Conservation (phyloP, 306 rosid species). For the Begonia masoniana region DNA sequence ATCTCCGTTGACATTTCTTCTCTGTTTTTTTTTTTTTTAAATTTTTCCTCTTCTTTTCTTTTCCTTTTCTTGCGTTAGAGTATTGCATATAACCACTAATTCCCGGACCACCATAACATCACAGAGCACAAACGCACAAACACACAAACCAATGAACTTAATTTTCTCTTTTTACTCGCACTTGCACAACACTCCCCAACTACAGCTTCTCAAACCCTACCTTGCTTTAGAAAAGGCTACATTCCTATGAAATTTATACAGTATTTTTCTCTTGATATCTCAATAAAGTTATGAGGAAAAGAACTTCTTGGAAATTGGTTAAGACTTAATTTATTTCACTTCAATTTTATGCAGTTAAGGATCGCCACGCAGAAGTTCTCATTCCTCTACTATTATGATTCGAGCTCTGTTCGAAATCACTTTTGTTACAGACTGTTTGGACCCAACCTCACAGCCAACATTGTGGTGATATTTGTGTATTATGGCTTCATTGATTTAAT, state of each 20-base stretch:
- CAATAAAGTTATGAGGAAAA: slow-evolving; percentile 34
- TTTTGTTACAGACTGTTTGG: no score
- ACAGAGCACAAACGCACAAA: slow-evolving; percentile 22
- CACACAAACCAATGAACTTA: slow-evolving; percentile 23
- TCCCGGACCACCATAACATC: slow-evolving; percentile 71
- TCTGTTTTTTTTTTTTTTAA: slow-evolving; percentile 1
- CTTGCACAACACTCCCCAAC: slow-evolving; percentile 12
- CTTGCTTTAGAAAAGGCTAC: slow-evolving; percentile 44
- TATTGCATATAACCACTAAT: slow-evolving; percentile 27
- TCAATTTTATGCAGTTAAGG: not conserved
- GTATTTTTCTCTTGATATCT: slow-evolving; percentile 7
- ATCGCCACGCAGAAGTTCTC: no score
- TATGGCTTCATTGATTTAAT: no score
- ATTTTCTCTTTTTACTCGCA: slow-evolving; percentile 59
- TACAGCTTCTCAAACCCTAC: slow-evolving; percentile 15
- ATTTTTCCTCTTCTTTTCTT: slow-evolving; percentile 12
- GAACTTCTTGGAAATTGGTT: slow-evolving; percentile 47
- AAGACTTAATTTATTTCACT: slow-evolving; percentile 2
- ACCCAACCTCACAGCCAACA: no score
- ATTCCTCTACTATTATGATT: no score
- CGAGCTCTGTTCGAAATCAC: no score
- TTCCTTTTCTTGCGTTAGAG: slow-evolving; percentile 24
- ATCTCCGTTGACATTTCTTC: slow-evolving; percentile 65
- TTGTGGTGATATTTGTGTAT: no score
- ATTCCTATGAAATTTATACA: slow-evolving; percentile 18